Percentiles rank a stretch among this genome's conserved stretches.
These are phyloP conservation scores for Puccinia hordei DNA, from an alignment of 1,284 basidiomycete species.

Conservation along the genomic window DNA sequence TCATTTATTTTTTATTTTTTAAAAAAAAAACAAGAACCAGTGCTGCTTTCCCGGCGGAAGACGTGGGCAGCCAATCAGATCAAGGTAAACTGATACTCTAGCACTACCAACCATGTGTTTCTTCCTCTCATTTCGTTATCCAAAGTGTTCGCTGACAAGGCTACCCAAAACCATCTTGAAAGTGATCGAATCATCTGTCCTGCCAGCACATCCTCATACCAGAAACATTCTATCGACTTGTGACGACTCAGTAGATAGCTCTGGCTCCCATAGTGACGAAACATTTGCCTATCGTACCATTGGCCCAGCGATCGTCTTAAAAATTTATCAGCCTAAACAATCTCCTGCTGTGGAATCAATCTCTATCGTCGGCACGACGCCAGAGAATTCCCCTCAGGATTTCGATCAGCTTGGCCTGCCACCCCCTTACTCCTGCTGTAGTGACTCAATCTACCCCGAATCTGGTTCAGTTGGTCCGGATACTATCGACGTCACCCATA, in stretches of 20 bases:
- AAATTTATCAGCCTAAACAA: not conserved
- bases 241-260: not conserved
- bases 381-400: not conserved
- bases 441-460: constrained; percentile 12
- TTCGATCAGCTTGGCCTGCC: not conserved
- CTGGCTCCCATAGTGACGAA: not conserved
- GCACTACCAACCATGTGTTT: constrained; percentile 15
- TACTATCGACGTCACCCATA: not conserved
- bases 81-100: constrained; percentile 21
- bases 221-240: not conserved
- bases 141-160: constrained; percentile 3
- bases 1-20: too few species aligned
- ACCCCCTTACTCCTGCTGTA: not conserved
- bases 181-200: constrained; percentile 7
- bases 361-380: not conserved
- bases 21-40: not conserved
- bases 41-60: not conserved
- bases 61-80: not conserved
- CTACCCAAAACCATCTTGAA: not conserved
- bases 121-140: constrained; percentile 24
- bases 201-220: not conserved
- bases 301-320: constrained; percentile 10
- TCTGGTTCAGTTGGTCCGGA: not conserved
- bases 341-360: not conserved
- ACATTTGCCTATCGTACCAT: constrained; percentile 9